Percentiles rank a stretch among this genome's conserved stretches.
Conservation (phyloP, 106 monocot genomes). For the Dendrobium huoshanense region DNA sequence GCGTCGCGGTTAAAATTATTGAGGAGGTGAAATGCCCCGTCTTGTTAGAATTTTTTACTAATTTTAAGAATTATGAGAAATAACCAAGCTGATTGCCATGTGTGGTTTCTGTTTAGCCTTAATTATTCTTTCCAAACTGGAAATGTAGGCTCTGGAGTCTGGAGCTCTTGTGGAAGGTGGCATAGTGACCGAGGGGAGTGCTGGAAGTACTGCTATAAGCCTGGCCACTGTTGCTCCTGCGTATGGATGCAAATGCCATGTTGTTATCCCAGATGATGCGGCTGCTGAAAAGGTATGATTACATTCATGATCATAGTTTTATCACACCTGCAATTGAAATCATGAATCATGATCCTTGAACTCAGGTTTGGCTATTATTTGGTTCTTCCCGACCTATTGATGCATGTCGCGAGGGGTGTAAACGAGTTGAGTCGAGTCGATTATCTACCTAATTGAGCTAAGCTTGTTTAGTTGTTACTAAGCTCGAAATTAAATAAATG, state of each 20-base stretch:
- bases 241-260: conserved; percentile 90
- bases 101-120: background rate
- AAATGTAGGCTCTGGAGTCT: conserved; percentile 57
- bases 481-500: too few species aligned
- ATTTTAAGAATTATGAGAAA: background rate
- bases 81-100: background rate
- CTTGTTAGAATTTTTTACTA: background rate
- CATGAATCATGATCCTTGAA: background rate
- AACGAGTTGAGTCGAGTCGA: too few species aligned
- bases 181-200: conserved; percentile 90
- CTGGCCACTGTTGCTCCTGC: conserved; percentile 93
- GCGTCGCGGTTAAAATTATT: conserved; percentile 92
- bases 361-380: background rate
- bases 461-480: too few species aligned
- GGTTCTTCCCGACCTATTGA: background rate
- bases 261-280: conserved; percentile 93
- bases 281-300: conserved; percentile 80
- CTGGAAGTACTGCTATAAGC: conserved; percentile 97
- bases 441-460: too few species aligned
- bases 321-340: background rate
- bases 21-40: conserved; percentile 65
- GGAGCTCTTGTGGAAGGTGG: conserved; percentile 70
- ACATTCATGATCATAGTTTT: background rate
- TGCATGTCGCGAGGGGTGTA: too few species aligned
- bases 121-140: background rate